phyloP scores from a whole-genome alignment of 2,329 filamentous ascomycete genomes.

The Alternaria conjuncta region DNA sequence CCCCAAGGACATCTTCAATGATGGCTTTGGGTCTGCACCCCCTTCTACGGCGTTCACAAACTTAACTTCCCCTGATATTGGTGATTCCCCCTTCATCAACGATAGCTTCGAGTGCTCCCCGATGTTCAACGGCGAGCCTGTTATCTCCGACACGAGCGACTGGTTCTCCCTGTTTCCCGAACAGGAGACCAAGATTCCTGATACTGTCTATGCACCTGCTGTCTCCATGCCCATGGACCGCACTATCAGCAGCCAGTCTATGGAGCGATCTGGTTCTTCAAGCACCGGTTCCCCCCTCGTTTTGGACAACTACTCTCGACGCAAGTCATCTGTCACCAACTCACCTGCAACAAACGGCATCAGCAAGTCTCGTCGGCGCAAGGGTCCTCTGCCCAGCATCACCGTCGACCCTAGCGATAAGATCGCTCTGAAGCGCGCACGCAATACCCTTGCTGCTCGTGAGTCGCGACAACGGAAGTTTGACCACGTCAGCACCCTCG shows the following conservation, averaged over 20 bases:
- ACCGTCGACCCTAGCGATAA: conserved; percentile 75
- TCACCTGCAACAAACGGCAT: conserved; percentile 72
- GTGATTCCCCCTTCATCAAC: conserved; percentile 75
- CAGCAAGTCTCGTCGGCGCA: conserved; percentile 71
- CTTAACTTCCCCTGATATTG: conserved; percentile 80
- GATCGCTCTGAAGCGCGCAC: conserved; percentile 87
- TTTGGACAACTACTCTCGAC: conserved; percentile 45
- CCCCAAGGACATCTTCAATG: conserved; percentile 79
- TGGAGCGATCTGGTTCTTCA: conserved; percentile 44
- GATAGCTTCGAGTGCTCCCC: conserved; percentile 81
- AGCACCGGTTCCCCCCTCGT: conserved; percentile 47
- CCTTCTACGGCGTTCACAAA: conserved; percentile 83
- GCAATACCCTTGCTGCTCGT: conserved; percentile 90
- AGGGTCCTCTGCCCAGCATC: conserved; percentile 82
- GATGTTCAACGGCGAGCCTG: conserved; percentile 66
- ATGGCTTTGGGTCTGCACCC: conserved; percentile 75
- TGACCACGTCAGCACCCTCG: conserved; percentile 74
- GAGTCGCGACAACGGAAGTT: conserved; percentile 91
- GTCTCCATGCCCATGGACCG: conserved; percentile 49
- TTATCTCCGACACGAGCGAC: conserved; percentile 61
- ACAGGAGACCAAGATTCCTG: conserved; percentile 42
- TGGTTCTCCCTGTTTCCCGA: conserved; percentile 80
- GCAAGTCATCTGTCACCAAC: conserved; percentile 51
- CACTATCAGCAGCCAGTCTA: conserved; percentile 47
- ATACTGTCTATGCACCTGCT: conserved; percentile 31